Conservation (phyloP, 495 filamentous ascomycete species). For the Evansstolkia leycettana region DNA sequence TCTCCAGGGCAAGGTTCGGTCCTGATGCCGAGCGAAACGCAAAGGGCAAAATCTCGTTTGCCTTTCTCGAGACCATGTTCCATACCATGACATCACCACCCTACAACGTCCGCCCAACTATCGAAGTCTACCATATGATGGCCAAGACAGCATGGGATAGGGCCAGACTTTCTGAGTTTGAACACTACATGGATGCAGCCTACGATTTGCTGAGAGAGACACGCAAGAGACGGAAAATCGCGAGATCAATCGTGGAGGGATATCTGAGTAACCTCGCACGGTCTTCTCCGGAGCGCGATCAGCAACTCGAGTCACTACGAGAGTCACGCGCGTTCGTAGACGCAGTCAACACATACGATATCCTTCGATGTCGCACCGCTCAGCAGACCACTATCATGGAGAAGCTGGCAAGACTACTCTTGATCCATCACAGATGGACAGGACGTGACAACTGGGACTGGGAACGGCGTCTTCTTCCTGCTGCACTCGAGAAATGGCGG, state of each 20-base stretch:
- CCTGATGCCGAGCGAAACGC: conserved; percentile 7
- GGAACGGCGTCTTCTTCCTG: conserved; percentile 24
- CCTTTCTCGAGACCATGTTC: conserved; percentile 34
- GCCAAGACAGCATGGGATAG: conserved; percentile 23
- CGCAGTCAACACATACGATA: conserved; percentile 25
- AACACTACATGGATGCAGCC: conserved; percentile 13
- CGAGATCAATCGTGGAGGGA: conserved; percentile 14
- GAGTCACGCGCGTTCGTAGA: conserved; percentile 17
- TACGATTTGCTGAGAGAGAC: conserved; percentile 23
- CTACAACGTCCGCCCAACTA: conserved; percentile 41
- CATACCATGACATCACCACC: conserved; percentile 42
- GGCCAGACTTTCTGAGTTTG: conserved; percentile 9
- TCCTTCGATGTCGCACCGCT: conserved; percentile 18
- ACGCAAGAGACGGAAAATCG: conserved; percentile 11
- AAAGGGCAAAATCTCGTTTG: conserved; percentile 23
- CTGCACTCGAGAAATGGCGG: conserved; percentile 35
- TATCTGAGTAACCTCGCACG: conserved; percentile 8
- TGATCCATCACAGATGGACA: conserved; percentile 11
- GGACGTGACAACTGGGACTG: conserved; percentile 11
- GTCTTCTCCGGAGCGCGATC: background rate
- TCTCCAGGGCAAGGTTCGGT: conserved; percentile 20
- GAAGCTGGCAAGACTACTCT: conserved; percentile 8
- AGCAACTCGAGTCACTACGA: conserved; percentile 5
- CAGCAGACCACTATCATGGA: conserved; percentile 18
- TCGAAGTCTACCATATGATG: conserved; percentile 39